phyloP scores from a whole-genome alignment of 345 rosid genomes.

The Bruguiera gymnorhiza region DNA sequence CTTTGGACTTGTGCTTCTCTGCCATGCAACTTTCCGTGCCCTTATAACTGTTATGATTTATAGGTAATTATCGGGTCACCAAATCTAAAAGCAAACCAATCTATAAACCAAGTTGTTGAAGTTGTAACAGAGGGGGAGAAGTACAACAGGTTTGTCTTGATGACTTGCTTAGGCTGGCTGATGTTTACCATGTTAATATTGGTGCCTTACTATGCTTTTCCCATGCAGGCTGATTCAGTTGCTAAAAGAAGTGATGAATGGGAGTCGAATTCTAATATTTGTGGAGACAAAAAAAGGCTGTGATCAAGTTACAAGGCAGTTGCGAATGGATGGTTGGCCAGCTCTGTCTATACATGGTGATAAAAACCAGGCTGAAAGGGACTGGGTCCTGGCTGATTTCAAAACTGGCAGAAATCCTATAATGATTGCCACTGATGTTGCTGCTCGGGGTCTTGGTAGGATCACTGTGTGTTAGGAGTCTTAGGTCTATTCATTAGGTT shows the following conservation, averaged over 20 bases:
- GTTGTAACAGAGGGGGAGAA: conserved; percentile 75
- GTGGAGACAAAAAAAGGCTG: conserved; percentile 94
- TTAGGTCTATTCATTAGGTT: conserved; percentile 39
- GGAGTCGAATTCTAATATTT: conserved; percentile 78
- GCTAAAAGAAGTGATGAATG: conserved; percentile 79
- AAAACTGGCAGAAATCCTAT: conserved; percentile 87
- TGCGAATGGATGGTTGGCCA: conserved; percentile 99
- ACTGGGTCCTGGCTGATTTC: conserved; percentile 93
- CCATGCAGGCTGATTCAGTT: conserved; percentile 63
- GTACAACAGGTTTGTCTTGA: conserved; percentile 68
- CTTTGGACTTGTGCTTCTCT: not conserved
- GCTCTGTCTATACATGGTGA: conserved; percentile 98
- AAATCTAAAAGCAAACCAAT: conserved; percentile 86
- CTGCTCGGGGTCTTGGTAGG: conserved; percentile 99
- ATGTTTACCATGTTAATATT: not conserved
- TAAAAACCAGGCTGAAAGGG: conserved; percentile 92
- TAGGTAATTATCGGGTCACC: conserved; percentile 86
- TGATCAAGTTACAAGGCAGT: conserved; percentile 89
- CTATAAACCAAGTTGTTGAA: conserved; percentile 85
- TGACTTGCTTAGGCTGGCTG: conserved; percentile 9
- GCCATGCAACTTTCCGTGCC: not conserved
- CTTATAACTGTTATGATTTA: conserved; percentile 16
- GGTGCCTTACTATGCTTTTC: conserved; percentile 6
- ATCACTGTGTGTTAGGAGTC: conserved; percentile 61
- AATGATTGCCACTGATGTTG: conserved; percentile 98